A percentile compares a stretch with the other conserved stretches of the same genome.
These are phyloP conservation scores for Capsella rubella DNA, from an alignment of 441 rosid genomes.

Conservation along the genomic window DNA sequence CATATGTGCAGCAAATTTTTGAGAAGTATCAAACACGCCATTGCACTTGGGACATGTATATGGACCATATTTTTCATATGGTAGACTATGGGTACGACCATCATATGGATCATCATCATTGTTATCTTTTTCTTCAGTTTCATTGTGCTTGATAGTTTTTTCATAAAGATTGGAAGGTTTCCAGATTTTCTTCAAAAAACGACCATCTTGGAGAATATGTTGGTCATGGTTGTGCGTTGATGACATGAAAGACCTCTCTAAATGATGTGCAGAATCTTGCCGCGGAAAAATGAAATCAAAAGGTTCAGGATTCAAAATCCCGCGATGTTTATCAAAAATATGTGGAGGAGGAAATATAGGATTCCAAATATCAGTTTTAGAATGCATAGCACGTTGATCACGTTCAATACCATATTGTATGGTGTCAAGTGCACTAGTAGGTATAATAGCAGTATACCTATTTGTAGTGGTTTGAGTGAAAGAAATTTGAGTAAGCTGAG, in stretches of 20 bases:
- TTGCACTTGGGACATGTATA: slow-evolving; percentile 36
- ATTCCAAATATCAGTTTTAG: background rate
- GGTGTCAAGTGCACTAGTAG: slow-evolving; percentile 11
- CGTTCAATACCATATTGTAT: slow-evolving; percentile 14
- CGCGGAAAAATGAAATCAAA: background rate
- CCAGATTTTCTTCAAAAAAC: background rate
- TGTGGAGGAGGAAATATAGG: background rate
- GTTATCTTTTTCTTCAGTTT: background rate
- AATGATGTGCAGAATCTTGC: slow-evolving; percentile 12
- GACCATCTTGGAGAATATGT: slow-evolving; percentile 21
- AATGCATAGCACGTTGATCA: background rate
- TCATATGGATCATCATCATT: slow-evolving; percentile 9
- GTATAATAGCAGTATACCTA: slow-evolving; percentile 19
- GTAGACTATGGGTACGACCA: slow-evolving; percentile 40
- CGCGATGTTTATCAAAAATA: background rate
- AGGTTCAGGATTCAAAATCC: background rate
- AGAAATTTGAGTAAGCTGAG: slow-evolving; percentile 17
- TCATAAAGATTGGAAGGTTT: background rate
- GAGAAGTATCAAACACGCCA: slow-evolving; percentile 21
- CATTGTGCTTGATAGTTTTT: background rate
- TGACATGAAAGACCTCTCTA: slow-evolving; percentile 16
- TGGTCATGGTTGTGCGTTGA: background rate
- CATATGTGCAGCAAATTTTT: slow-evolving; percentile 39
- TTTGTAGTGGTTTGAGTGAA: slow-evolving; percentile 35
- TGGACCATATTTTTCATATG: slow-evolving; percentile 34